phyloP scores from a whole-genome alignment of 352 stramenopile species.

The Plasmopara viticola region DNA sequence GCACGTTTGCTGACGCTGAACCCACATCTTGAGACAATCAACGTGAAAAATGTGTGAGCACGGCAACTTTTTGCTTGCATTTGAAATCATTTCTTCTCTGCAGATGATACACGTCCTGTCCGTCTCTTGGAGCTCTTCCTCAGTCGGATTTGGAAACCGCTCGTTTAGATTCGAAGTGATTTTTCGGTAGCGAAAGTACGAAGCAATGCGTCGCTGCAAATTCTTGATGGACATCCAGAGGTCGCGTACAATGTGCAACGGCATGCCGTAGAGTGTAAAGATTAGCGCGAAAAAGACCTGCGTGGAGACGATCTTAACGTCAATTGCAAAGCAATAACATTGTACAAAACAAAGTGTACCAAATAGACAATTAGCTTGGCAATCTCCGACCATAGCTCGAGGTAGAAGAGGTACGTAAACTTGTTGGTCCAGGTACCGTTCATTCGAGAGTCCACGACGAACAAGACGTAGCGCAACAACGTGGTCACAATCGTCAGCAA shows the following conservation, averaged over 20 bases:
- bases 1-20: slow-evolving; percentile 97
- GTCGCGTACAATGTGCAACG: slow-evolving; percentile 96
- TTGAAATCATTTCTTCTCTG: slow-evolving; percentile 89
- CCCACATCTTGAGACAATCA: slow-evolving; percentile 97
- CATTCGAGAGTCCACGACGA: slow-evolving; percentile 90
- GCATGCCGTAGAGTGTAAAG: slow-evolving; percentile 96
- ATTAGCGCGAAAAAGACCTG: slow-evolving; percentile 97
- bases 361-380: slow-evolving; percentile 96
- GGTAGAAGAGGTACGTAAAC: slow-evolving; percentile 90
- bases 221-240: slow-evolving; percentile 92
- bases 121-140: slow-evolving; percentile 92
- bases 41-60: slow-evolving; percentile 97
- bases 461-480: slow-evolving; percentile 88
- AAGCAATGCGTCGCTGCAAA: slow-evolving; percentile 72
- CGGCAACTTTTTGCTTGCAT: slow-evolving; percentile 92
- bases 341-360: slow-evolving; percentile 24
- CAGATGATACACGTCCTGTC: slow-evolving; percentile 96
- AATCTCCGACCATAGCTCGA: slow-evolving; percentile 94
- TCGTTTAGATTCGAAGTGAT: slow-evolving; percentile 95
- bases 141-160: slow-evolving; percentile 91
- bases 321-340: background rate
- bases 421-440: slow-evolving; percentile 87
- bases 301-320: background rate
- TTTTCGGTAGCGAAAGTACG: slow-evolving; percentile 90
- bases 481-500: slow-evolving; percentile 88